Evolutionary conservation across 2,329 filamentous ascomycete species (phyloP).

Genomic region (Fusarium illudens): DNA sequence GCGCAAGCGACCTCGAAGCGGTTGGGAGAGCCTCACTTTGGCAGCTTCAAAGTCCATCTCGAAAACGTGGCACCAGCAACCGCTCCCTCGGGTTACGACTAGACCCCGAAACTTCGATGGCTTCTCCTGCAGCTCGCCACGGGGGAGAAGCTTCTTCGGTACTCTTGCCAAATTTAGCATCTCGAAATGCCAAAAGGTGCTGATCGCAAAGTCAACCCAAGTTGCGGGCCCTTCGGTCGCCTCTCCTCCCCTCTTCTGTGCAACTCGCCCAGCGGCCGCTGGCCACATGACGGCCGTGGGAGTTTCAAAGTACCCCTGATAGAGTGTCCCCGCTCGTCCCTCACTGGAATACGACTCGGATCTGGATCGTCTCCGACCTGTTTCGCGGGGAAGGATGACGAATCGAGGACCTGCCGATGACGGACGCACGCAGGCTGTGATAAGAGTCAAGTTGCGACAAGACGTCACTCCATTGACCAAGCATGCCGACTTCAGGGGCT

Average conservation of each 20-base stretch:
- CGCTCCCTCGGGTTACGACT: conserved; percentile 20
- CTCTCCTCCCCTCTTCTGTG: background rate
- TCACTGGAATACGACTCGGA: conserved; percentile 8
- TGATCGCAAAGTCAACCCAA: background rate
- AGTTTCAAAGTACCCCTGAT: conserved; percentile 6
- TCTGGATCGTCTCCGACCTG: conserved; percentile 3
- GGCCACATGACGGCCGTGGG: conserved; percentile 6
- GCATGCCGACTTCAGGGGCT: conserved; percentile 23
- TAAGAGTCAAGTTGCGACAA: conserved; percentile 5
- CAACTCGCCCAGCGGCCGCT: conserved; percentile 10
- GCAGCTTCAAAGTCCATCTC: background rate
- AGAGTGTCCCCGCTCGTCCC: background rate
- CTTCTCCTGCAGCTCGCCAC: conserved; percentile 5
- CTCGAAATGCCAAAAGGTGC: background rate
- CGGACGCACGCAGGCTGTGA: conserved; percentile 1
- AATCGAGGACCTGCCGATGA: conserved; percentile 23
- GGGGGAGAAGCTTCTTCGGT: background rate
- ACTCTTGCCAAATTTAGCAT: conserved; percentile 11
- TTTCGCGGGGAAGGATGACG: conserved; percentile 16
- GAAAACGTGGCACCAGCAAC: conserved; percentile 36
- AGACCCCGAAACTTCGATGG: conserved; percentile 8
- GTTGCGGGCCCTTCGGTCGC: background rate
- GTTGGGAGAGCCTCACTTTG: conserved; percentile 28
- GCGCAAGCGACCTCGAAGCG: conserved; percentile 9
- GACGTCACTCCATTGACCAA: conserved; percentile 24